These are phyloP conservation scores for Schrenkiella parvula DNA, from an alignment of 345 rosid genomes.

Conservation along the genomic window DNA sequence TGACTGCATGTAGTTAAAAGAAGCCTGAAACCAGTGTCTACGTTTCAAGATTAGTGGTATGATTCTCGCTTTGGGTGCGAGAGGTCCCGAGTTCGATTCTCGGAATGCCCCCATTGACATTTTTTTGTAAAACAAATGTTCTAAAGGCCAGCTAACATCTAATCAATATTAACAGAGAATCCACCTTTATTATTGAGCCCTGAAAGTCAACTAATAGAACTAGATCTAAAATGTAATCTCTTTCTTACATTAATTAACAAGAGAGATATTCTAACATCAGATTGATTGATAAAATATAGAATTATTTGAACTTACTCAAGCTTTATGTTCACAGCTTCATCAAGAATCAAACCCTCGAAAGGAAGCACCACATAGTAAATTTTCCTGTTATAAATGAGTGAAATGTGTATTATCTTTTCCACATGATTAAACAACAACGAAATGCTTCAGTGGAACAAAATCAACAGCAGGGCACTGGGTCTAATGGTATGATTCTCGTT, in stretches of 20 bases:
- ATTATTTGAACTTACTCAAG: not conserved
- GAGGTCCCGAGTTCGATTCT: constrained; percentile 36
- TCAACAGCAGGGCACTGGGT: no score
- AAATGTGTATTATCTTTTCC: no score
- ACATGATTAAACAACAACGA: no score
- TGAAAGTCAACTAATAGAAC: constrained; percentile 1
- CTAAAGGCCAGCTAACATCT: no score
- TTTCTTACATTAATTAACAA: no score
- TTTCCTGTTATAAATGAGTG: not conserved
- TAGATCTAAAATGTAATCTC: not conserved
- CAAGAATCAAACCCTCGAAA: not conserved
- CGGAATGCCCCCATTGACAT: constrained; percentile 28
- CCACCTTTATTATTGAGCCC: not conserved
- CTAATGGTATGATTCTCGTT: no score
- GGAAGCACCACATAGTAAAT: not conserved
- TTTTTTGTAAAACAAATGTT: no score
- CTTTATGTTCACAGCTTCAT: not conserved
- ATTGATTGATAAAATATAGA: not conserved
- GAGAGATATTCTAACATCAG: not conserved
- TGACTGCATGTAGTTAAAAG: not conserved
- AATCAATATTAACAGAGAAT: no score
- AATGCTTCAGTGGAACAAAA: no score
- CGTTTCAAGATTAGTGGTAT: constrained; percentile 52
- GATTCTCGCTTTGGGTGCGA: constrained; percentile 91
- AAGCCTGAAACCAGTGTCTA: not conserved